Evolutionary conservation across 176 grass and related monocot genomes (phyloP).

Genomic region (Panicum miliaceum): DNA sequence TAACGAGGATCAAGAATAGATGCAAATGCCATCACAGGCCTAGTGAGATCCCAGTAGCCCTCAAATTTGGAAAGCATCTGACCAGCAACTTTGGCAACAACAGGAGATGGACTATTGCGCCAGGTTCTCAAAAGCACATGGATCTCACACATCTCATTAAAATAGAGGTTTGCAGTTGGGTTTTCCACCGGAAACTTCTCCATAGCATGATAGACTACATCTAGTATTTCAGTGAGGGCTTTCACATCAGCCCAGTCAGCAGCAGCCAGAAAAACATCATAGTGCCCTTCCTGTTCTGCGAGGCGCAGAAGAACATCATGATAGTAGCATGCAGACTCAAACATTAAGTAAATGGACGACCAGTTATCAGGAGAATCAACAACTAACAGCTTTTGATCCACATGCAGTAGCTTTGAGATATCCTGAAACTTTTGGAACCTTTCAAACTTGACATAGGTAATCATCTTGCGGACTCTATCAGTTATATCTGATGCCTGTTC

Average conservation of each 20-base stretch:
- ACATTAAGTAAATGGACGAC: slow-evolving; percentile 83
- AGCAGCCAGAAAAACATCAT: slow-evolving; percentile 60
- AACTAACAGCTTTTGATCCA: slow-evolving; percentile 72
- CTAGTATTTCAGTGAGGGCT: slow-evolving; percentile 85
- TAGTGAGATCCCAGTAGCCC: slow-evolving; percentile 76
- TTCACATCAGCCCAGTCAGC: slow-evolving; percentile 91
- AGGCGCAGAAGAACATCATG: slow-evolving; percentile 72
- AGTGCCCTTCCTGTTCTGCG: slow-evolving; percentile 71
- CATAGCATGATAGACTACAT: slow-evolving; percentile 86
- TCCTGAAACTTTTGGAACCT: slow-evolving; percentile 75
- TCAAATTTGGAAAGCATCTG: slow-evolving; percentile 94
- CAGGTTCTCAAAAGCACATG: slow-evolving; percentile 93
- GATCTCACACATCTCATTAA: slow-evolving; percentile 95
- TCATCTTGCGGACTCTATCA: slow-evolving; percentile 61
- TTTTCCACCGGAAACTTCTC: slow-evolving; percentile 83
- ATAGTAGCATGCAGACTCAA: slow-evolving; percentile 89
- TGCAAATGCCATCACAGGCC: slow-evolving; percentile 86
- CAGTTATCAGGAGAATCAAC: slow-evolving; percentile 86
- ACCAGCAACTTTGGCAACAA: slow-evolving; percentile 74
- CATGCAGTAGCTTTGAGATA: slow-evolving; percentile 63
- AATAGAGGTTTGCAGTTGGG: slow-evolving; percentile 87
- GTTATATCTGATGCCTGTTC: slow-evolving; percentile 68
- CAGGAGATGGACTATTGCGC: slow-evolving; percentile 69
- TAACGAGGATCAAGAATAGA: slow-evolving; percentile 98
- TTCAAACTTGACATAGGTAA: slow-evolving; percentile 92